These are phyloP conservation scores for Clonostachys chloroleuca DNA, from an alignment of 2,329 filamentous ascomycete species.

Conservation along the genomic window DNA sequence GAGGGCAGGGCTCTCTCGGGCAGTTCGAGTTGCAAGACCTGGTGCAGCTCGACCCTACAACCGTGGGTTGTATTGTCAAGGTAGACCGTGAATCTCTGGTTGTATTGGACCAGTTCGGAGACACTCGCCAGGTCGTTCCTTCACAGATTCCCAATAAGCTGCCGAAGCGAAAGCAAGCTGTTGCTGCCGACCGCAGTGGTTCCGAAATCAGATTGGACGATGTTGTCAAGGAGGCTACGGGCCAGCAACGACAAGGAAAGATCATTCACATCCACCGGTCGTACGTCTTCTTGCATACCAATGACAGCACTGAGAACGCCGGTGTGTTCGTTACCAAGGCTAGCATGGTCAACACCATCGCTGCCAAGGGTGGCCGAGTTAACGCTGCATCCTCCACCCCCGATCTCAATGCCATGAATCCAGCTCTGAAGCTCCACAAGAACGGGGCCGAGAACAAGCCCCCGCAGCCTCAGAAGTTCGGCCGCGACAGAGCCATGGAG, in stretches of 20 bases:
- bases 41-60: conserved; percentile 88
- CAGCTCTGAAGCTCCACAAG: conserved; percentile 71
- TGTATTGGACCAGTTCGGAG: conserved; percentile 86
- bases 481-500: conserved; percentile 79
- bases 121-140: conserved; percentile 75
- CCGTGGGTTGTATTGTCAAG: conserved; percentile 90
- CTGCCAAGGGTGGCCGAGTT: conserved; percentile 87
- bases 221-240: conserved; percentile 84
- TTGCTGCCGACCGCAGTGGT: conserved; percentile 88
- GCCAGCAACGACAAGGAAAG: conserved; percentile 79
- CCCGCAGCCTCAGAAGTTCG: conserved; percentile 61
- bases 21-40: conserved; percentile 91
- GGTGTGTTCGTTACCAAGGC: conserved; percentile 86
- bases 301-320: conserved; percentile 78
- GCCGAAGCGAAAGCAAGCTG: conserved; percentile 74
- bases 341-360: conserved; percentile 81
- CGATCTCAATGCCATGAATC: conserved; percentile 89
- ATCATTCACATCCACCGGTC: conserved; percentile 93
- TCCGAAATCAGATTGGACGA: conserved; percentile 91
- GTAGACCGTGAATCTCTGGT: conserved; percentile 90
- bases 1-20: conserved; percentile 77
- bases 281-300: conserved; percentile 86
- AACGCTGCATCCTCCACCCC: conserved; percentile 57
- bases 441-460: conserved; percentile 44
- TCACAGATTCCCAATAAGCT: conserved; percentile 91